These are phyloP conservation scores for Beauveria sp. DNA, from an alignment of 2,329 filamentous ascomycete species.

Conservation along the genomic window DNA sequence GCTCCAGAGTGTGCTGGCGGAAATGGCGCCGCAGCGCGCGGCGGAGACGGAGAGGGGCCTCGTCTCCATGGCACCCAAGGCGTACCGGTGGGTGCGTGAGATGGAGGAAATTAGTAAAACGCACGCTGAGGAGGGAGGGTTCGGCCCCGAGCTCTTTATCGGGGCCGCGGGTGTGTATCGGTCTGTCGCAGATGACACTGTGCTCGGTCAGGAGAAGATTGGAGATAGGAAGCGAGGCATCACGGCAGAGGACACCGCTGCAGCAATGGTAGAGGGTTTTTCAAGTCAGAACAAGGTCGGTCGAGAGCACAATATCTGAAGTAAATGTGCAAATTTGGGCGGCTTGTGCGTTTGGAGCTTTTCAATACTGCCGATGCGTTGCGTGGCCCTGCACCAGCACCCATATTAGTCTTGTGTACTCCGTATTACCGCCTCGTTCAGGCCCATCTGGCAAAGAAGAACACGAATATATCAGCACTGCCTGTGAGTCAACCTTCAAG, in stretches of 20 bases:
- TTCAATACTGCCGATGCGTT: neutral
- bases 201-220: constrained; percentile 51
- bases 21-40: constrained; percentile 39
- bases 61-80: constrained; percentile 60
- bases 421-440: neutral
- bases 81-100: constrained; percentile 69
- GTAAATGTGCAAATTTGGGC: neutral
- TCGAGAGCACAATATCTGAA: neutral
- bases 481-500: neutral
- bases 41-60: constrained; percentile 42
- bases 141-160: constrained; percentile 46
- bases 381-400: neutral
- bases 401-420: neutral
- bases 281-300: constrained; percentile 31
- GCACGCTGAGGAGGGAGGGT: constrained; percentile 58
- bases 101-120: constrained; percentile 69
- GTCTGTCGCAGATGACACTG: constrained; percentile 52
- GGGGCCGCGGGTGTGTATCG: constrained; percentile 56
- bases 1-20: constrained; percentile 47
- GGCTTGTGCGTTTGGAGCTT: neutral
- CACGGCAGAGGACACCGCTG: constrained; percentile 51
- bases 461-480: neutral
- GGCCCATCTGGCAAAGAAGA: neutral
- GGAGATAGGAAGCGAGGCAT: constrained; percentile 48
- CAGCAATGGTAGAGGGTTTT: constrained; percentile 38